Conservation (phyloP, 2,329 filamentous ascomycete species). For the Clathrospora elynae region DNA sequence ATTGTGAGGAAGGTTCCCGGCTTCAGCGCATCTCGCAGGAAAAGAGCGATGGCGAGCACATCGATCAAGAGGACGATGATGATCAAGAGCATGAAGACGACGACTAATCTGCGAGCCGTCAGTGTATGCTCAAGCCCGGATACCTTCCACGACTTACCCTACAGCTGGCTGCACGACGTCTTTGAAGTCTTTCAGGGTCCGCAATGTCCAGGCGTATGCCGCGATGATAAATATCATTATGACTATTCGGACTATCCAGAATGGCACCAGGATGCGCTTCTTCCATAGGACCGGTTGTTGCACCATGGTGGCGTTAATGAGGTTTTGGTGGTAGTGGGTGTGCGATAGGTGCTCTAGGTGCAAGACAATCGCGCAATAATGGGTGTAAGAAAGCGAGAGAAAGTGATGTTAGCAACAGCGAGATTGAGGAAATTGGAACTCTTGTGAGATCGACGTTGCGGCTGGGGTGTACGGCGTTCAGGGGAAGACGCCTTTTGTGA, state of each 20-base stretch:
- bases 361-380: background rate
- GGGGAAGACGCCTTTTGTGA: conserved; percentile 24
- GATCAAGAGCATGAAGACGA: conserved; percentile 43
- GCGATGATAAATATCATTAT: conserved; percentile 43
- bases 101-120: conserved; percentile 30
- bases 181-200: conserved; percentile 20
- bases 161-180: conserved; percentile 25
- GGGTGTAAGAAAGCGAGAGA: conserved; percentile 4
- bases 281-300: conserved; percentile 38
- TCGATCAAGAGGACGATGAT: conserved; percentile 44
- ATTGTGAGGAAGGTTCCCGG: conserved; percentile 44
- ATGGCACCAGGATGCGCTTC: conserved; percentile 47
- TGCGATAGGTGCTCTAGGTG: background rate
- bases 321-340: background rate
- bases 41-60: conserved; percentile 42
- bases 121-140: conserved; percentile 15
- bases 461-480: conserved; percentile 21
- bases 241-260: conserved; percentile 44
- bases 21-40: conserved; percentile 39
- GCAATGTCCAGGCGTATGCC: conserved; percentile 33
- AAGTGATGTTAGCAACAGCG: background rate
- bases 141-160: conserved; percentile 22
- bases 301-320: conserved; percentile 25
- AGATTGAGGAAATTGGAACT: conserved; percentile 10
- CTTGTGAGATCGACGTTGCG: conserved; percentile 15